Base-by-base conservation (phyloP, 2,329 filamentous ascomycete genomes). In the Ceratocystis cubensis region DNA sequence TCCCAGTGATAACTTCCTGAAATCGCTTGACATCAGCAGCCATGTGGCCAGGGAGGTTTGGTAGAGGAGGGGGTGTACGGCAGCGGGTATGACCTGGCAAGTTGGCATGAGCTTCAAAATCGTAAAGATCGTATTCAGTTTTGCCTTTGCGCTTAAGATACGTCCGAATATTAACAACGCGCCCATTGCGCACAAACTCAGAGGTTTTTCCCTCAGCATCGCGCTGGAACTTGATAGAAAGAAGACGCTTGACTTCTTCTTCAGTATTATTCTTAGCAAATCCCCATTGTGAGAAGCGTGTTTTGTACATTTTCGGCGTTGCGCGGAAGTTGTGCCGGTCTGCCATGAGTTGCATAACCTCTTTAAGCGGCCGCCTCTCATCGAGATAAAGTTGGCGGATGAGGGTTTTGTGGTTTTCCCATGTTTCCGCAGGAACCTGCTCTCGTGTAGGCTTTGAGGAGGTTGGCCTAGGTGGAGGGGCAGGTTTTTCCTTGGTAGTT, bases 271-370 rank as follows among this genome's bases (percentile, higher is more conserved):
- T 81, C 73, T 82, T 82, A 50, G 79, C 79, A 69, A 82, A 82
- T 0, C 79, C 79, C 80, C 80, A 82, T 69, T 81, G 79, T 15
- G 80, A 80, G 70, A 81, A 81, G 28, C 80, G 75, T n/a, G 79
- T 81, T 71, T 82, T 82, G 72, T 82, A 82, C 80, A 82, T 82
- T 69, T 81, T 80, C 20, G 80, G 78, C 78, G 79, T 81, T 65
- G 79, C 79, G 70, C 78, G 76, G 69, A 81, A 81, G 20, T 75
- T 75, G 65, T 78, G 76, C 69, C 77, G 75, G 5, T 80, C 78
- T 33, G 78, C 75, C 79, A 81, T 81, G 70, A 80, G 78, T 25
- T 75, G 71, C 77, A 80, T 81, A 69, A 81, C 79, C 72, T 81
- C 78, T 70, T 81, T 81, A n/a, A 81, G 73, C 2, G 79, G 79